These are phyloP conservation scores for Agrocybe praecox DNA, from an alignment of 768 basidiomycete genomes.

Conservation along the genomic window DNA sequence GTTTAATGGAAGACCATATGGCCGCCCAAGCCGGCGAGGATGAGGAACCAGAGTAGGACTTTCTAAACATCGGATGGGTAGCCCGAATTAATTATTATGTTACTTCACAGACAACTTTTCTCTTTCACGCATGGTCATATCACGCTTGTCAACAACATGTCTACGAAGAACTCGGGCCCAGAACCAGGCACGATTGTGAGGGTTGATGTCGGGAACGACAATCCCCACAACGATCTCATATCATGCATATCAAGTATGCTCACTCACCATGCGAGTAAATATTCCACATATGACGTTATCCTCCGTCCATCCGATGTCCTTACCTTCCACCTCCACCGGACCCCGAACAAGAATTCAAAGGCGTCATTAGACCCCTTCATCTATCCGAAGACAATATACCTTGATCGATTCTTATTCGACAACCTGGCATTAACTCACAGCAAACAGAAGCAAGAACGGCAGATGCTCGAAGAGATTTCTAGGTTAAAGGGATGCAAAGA, in stretches of 20 bases:
- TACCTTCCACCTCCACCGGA: constrained; percentile 48
- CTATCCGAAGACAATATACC: constrained; percentile 67
- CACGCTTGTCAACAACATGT: constrained; percentile 28
- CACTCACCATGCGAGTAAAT: constrained; percentile 29
- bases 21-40: constrained; percentile 34
- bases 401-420: constrained; percentile 71
- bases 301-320: constrained; percentile 65
- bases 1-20: constrained; percentile 46
- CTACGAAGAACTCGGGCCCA: constrained; percentile 18
- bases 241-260: constrained; percentile 51
- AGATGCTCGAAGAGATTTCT: constrained; percentile 50
- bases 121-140: constrained; percentile 58
- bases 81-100: constrained; percentile 2
- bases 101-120: constrained; percentile 41
- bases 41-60: constrained; percentile 35
- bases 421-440: constrained; percentile 50
- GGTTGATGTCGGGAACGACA: constrained; percentile 48
- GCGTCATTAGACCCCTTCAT: constrained; percentile 44
- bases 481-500: constrained; percentile 47
- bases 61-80: background rate
- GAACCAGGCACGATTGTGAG: constrained; percentile 50
- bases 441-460: constrained; percentile 36
- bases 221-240: constrained; percentile 57
- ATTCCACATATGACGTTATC: constrained; percentile 56
- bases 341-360: constrained; percentile 19